These are phyloP conservation scores for Apiospora aurea DNA, from an alignment of 2,329 filamentous ascomycete species.

Conservation along the genomic window DNA sequence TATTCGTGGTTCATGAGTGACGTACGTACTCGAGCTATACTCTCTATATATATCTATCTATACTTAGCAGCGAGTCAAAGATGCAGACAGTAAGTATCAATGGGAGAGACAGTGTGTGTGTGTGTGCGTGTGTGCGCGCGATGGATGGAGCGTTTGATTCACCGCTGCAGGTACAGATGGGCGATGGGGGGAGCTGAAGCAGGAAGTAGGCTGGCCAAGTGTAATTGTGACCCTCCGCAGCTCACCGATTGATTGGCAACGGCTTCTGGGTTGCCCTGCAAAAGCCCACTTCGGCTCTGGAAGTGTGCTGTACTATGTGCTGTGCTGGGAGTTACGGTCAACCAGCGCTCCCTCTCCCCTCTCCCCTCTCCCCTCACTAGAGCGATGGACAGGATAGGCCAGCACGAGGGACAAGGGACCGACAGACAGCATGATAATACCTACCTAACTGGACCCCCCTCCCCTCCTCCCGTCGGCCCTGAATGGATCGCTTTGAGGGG, in stretches of 20 bases:
- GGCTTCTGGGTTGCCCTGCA: neutral
- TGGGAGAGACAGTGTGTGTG: neutral
- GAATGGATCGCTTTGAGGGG: slow-evolving; percentile 18
- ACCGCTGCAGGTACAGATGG: slow-evolving; percentile 20
- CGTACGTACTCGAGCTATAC: neutral
- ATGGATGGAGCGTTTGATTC: slow-evolving; percentile 17
- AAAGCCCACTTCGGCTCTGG: slow-evolving; percentile 13
- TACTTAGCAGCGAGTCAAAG: too few relatives aligned
- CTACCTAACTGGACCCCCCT: slow-evolving; percentile 4
- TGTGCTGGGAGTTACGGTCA: slow-evolving; percentile 21
- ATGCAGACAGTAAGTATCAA: too few relatives aligned
- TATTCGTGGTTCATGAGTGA: too few relatives aligned
- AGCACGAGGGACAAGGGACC: neutral
- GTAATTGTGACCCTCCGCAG: slow-evolving; percentile 19
- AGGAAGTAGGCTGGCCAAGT: slow-evolving; percentile 17
- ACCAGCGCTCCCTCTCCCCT: neutral
- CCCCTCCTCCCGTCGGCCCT: neutral
- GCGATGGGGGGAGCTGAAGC: slow-evolving; percentile 7
- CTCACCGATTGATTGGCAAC: slow-evolving; percentile 18
- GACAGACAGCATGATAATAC: neutral
- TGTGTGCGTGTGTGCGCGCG: neutral
- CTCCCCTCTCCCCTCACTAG: neutral
- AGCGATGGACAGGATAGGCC: neutral
- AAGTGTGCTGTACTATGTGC: slow-evolving; percentile 18
- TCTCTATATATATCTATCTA: neutral